Base-by-base conservation (phyloP, 768 basidiomycete genomes). In the Hericium erinaceus region DNA sequence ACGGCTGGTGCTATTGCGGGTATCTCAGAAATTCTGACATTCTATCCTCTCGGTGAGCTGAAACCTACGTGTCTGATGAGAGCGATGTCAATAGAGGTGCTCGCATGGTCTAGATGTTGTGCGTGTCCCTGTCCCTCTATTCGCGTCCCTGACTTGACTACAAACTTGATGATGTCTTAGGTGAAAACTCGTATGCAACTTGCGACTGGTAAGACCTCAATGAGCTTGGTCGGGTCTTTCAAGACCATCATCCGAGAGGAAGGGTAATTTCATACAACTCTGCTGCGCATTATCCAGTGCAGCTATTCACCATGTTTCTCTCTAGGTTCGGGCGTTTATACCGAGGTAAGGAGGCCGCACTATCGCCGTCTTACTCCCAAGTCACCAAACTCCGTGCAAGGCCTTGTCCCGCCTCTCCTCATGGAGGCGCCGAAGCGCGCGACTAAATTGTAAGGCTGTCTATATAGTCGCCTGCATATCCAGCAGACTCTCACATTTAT, bases 111-210 rank as follows among this genome's bases (percentile, higher is more conserved):
- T n/a, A 88, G 92, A 95, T 90, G 93, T 95, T 66, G 90, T 92
- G 73, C 65, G 90, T 82, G 20, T 24, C 46, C 33, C 20, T 82
- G 20, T 24, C 46, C 33, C 20, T 50, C 44, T 26, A 52, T 57
- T 33, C 26, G 51, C 48, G 46, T 24, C 51, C 26, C 54, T 39
- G 55, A 46, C 48, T 7, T 49, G 37, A 50, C 16, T 33, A 28
- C 20, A 39, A 40, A 57, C 55, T 26, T 13, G 20, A 44, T 58
- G 44, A 57, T 59, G 16, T 58, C 61, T 16, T 67, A 93, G 90
- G 93, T 98, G 68, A 98, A 99, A 75, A 99, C 97, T 20, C 90
- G 97, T 26, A 95, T 98, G 85, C 97, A 99, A 69, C 78, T 99
- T n/a, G 88, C 90, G 69, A 89, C 85, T 4, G 92, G 92, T 3